Conservation (phyloP, 75 land plant species). For the Selaginella tamariscina region DNA sequence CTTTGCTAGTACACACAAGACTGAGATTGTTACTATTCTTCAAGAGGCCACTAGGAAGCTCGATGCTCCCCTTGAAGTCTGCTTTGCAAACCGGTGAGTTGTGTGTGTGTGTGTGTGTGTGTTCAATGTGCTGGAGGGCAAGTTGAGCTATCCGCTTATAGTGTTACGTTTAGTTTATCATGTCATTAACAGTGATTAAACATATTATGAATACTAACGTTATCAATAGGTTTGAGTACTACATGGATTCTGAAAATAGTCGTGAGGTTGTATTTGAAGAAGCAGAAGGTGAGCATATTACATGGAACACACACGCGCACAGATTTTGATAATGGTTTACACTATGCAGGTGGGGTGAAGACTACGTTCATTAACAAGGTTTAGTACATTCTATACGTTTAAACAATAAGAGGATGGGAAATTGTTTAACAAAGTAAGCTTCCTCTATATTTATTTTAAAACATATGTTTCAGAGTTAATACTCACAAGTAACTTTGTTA, state of each 20-base stretch:
- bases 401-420: too few relatives aligned
- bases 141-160: neutral
- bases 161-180: neutral
- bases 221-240: conserved; percentile 59
- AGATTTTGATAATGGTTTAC: neutral
- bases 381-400: neutral
- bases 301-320: neutral
- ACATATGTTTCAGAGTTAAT: too few relatives aligned
- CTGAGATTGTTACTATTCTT: conserved; percentile 65
- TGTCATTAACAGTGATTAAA: neutral
- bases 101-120: neutral
- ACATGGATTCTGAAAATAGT: conserved; percentile 47
- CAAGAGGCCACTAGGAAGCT: conserved; percentile 52
- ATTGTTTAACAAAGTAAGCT: too few relatives aligned
- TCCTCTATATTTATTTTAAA: too few relatives aligned
- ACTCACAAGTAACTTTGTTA: too few relatives aligned
- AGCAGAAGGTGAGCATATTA: conserved; percentile 49
- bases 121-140: neutral
- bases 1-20: conserved; percentile 84
- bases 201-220: neutral
- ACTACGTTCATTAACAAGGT: conserved; percentile 45
- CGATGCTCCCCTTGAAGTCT: conserved; percentile 53
- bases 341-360: conserved; percentile 45
- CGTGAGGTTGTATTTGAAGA: conserved; percentile 71
- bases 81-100: conserved; percentile 45